Evolutionary conservation across 257 asterid species (phyloP), one percentile per base, ranked within the genome.

Genomic region (Fraxinus excelsior): DNA sequence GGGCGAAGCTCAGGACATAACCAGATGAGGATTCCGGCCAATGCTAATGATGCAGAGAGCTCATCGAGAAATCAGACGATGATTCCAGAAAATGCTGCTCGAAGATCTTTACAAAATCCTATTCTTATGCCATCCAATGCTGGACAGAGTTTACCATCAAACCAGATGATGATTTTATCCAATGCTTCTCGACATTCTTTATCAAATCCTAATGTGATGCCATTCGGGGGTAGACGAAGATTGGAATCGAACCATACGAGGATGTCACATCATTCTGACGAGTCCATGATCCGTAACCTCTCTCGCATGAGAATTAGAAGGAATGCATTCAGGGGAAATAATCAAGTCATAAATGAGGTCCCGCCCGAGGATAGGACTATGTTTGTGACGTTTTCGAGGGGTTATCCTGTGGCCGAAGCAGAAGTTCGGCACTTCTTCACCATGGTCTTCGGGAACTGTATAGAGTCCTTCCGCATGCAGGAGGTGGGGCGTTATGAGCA

Each of bases 321-420:
- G 23, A 37, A 66, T 29, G 4, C 53, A 32, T 1, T 60, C 40
- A 44, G 75, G 35, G 21, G 34, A 25, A 26, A 26, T 26, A 11
- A 62, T 62, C 68, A 3, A 62, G 19, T 26, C 18, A 62, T 75
- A 14, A 73, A 28, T 1, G 84, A 80, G 49, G 21, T 25, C 8
- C 74, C 83, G 0, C 66, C 21, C 28, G 86, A 68, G 65, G 83
- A 81, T 10, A 72, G 92, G 70, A 86, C 91, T 42, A 84, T 92
- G 93, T 87, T 91, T 18, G 82, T 87, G 26, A 90, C 96, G 2
- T 92, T 92, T 76, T 91, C 95, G 1, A 87, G 82, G 71, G 97
- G 97, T 5, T 90, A 89, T 26, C 91, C 93, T 0, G 85, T 91
- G 64, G 10, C 82, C 0, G 92, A 92, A 62, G 28, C 23, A 12